These are phyloP conservation scores for Biancaea sappan DNA, from an alignment of 306 rosid genomes.

Conservation along the genomic window DNA sequence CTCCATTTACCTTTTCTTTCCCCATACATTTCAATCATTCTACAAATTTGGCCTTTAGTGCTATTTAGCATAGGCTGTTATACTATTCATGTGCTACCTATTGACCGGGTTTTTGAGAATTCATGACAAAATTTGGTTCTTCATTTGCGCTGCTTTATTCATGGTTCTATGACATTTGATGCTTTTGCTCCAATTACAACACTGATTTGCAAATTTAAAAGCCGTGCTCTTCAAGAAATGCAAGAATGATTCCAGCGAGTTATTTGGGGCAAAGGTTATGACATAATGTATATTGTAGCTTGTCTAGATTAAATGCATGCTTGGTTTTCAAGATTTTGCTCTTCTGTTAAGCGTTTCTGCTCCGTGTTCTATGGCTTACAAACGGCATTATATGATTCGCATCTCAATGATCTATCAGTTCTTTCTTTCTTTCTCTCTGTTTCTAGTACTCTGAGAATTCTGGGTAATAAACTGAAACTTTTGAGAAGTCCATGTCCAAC, in stretches of 20 bases:
- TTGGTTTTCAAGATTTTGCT: neutral
- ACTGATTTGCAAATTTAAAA: neutral
- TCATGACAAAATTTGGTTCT: neutral
- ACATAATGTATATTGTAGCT: neutral
- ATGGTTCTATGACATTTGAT: neutral
- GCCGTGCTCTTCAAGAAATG: constrained; percentile 2
- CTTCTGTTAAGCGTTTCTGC: neutral
- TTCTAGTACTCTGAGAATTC: neutral
- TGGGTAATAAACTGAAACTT: neutral
- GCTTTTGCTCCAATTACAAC: neutral
- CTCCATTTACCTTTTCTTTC: neutral
- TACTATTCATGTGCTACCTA: neutral
- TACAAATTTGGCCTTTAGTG: neutral
- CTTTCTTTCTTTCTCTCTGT: neutral
- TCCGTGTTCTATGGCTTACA: neutral
- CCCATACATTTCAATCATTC: neutral
- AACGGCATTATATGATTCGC: neutral
- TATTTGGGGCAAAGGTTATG: neutral
- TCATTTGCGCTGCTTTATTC: neutral
- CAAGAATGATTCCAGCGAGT: neutral
- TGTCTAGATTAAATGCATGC: neutral
- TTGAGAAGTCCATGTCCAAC: neutral
- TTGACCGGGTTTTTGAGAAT: neutral
- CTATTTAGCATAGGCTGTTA: neutral
- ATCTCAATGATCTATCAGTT: neutral